Evolutionary conservation across 2,329 filamentous ascomycete species (phyloP).

Genomic region (Penicillium sp.): DNA sequence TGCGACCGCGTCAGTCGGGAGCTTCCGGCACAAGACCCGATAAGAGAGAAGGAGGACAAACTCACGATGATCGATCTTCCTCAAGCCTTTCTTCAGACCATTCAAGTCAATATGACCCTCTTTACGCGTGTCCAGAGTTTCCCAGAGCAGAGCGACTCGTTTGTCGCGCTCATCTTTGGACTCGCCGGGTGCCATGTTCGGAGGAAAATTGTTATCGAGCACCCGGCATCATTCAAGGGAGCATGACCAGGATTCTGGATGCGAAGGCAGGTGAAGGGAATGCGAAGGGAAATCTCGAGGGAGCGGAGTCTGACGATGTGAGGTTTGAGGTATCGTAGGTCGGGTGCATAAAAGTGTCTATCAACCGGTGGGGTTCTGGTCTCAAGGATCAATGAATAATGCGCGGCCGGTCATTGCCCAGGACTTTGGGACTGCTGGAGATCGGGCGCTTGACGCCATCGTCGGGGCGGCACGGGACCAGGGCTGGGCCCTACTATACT

Average conservation of each 20-base stretch:
- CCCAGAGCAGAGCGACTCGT: constrained; percentile 83
- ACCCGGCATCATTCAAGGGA: constrained; percentile 47
- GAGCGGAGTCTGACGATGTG: not conserved
- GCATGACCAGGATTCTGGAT: constrained; percentile 8
- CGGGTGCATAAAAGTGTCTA: constrained; percentile 29
- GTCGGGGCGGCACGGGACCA: constrained; percentile 32
- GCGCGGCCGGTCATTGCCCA: constrained; percentile 38
- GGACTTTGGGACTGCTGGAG: not conserved
- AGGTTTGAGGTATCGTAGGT: not conserved
- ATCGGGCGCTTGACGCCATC: constrained; percentile 34
- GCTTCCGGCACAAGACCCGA: constrained; percentile 27
- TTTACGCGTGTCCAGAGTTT: constrained; percentile 73
- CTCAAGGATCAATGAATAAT: constrained; percentile 37
- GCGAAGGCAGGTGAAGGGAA: not conserved
- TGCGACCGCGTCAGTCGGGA: constrained; percentile 30
- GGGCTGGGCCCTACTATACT: constrained; percentile 39
- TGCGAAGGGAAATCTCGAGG: not conserved
- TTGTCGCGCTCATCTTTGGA: constrained; percentile 77
- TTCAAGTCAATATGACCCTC: constrained; percentile 82
- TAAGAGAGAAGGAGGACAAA: constrained; percentile 13
- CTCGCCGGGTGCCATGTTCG: constrained; percentile 69
- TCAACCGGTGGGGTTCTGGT: constrained; percentile 26
- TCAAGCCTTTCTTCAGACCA: constrained; percentile 80
- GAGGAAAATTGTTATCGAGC: constrained; percentile 51
- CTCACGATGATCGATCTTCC: constrained; percentile 89